Conservation (phyloP, 1,139 yeast genomes). For the Yamadazyma blattariae region DNA sequence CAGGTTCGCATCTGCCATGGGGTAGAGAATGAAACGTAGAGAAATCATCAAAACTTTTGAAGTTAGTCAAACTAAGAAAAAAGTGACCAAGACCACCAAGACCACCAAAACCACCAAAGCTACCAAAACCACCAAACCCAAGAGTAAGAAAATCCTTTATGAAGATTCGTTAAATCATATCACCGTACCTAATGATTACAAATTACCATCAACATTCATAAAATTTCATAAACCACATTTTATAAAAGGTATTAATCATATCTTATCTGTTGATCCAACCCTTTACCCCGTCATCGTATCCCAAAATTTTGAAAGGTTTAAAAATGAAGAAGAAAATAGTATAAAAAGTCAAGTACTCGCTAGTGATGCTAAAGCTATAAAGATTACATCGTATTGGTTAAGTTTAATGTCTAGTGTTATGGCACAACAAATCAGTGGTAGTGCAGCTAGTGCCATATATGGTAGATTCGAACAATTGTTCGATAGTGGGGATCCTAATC, state of each 20-base stretch:
- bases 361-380: conserved; percentile 3
- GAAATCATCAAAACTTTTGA: too few relatives aligned
- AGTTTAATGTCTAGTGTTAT: conserved; percentile 47
- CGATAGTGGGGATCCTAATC: conserved; percentile 45
- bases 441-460: conserved; percentile 70
- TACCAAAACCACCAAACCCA: not conserved
- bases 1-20: too few relatives aligned
- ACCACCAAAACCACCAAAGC: not conserved
- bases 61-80: not conserved
- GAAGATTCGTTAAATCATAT: conserved; percentile 7
- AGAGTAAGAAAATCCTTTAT: conserved; percentile 1
- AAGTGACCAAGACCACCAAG: not conserved
- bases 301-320: conserved; percentile 30
- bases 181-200: not conserved
- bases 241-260: conserved; percentile 37
- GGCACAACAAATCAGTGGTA: conserved; percentile 83
- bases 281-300: conserved; percentile 33
- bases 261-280: conserved; percentile 42
- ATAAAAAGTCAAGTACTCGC: conserved; percentile 10
- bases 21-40: too few relatives aligned
- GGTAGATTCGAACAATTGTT: conserved; percentile 39
- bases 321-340: conserved; percentile 15
- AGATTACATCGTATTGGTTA: conserved; percentile 41
- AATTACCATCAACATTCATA: conserved; percentile 36
- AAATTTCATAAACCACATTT: conserved; percentile 44